phyloP scores from a whole-genome alignment of 1,284 basidiomycete genomes.

The Malassezia japonica region DNA sequence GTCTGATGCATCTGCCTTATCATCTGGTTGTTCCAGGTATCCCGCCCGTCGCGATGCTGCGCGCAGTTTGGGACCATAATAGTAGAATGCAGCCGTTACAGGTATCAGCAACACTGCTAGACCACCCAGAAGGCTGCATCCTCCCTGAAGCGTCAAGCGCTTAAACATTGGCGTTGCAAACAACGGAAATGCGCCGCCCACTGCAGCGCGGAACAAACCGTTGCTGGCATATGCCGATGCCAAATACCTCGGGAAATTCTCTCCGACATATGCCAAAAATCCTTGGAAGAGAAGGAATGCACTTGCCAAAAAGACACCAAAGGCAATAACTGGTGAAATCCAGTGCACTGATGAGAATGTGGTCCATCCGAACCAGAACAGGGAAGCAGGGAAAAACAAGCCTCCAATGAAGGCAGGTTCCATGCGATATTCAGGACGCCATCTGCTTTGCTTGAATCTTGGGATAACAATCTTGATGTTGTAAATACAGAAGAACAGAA shows the following conservation, averaged over 20 bases:
- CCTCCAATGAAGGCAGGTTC: slow-evolving; percentile 56
- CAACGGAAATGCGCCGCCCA: slow-evolving; percentile 22
- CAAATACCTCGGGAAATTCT: slow-evolving; percentile 1
- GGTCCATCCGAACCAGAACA: slow-evolving; percentile 53
- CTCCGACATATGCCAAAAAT: slow-evolving; percentile 1
- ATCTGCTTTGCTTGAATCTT: slow-evolving; percentile 10
- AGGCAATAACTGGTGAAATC: slow-evolving; percentile 43
- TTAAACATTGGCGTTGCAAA: slow-evolving; percentile 6
- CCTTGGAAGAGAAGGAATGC: slow-evolving; percentile 3
- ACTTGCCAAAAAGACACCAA: slow-evolving; percentile 23
- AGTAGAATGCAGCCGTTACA: slow-evolving; percentile 2
- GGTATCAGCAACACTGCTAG: slow-evolving; percentile 9
- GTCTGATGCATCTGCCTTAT: too few relatives aligned
- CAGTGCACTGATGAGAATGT: slow-evolving; percentile 33
- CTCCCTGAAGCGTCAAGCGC: slow-evolving; percentile 12
- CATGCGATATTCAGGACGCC: slow-evolving; percentile 50
- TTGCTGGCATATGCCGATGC: slow-evolving; percentile 24
- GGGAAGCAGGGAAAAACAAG: slow-evolving; percentile 60
- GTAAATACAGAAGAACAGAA: slow-evolving; percentile 15
- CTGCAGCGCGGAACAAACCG: slow-evolving; percentile 19
- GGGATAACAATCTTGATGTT: slow-evolving; percentile 11
- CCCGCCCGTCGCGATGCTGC: not conserved
- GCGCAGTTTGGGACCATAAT: not conserved
- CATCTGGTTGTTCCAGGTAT: too few relatives aligned
- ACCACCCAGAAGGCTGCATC: slow-evolving; percentile 14